Conservation (phyloP, 1,284 basidiomycete species). For the Exobasidium rhododendri region DNA sequence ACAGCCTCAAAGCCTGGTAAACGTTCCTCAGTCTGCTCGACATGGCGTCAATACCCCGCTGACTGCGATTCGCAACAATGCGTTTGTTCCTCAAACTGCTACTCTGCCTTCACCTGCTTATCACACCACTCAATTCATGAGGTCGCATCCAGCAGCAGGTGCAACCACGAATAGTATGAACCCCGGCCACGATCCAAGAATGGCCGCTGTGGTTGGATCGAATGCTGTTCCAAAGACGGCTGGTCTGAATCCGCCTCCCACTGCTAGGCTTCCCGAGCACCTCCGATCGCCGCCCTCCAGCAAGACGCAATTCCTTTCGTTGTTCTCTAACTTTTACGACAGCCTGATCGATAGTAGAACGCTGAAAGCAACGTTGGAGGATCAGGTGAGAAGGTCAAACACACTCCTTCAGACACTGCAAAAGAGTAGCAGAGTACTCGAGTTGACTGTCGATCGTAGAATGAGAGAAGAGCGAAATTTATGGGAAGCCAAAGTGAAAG, state of each 20-base stretch:
- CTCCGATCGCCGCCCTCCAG: conserved; percentile 38
- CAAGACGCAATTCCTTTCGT: conserved; percentile 46
- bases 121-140: conserved; percentile 37
- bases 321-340: conserved; percentile 53
- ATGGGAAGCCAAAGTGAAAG: conserved; percentile 39
- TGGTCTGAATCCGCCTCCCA: conserved; percentile 19
- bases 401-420: conserved; percentile 50
- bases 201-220: background rate
- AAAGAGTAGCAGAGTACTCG: conserved; percentile 41
- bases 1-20: background rate
- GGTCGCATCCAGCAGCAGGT: background rate
- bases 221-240: conserved; percentile 15
- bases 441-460: conserved; percentile 46
- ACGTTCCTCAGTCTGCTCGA: background rate
- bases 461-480: conserved; percentile 37
- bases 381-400: conserved; percentile 51
- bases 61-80: conserved; percentile 19
- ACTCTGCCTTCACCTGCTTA: conserved; percentile 50
- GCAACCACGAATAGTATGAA: background rate
- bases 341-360: conserved; percentile 49
- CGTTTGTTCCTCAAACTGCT: conserved; percentile 39
- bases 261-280: conserved; percentile 32
- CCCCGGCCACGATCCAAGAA: background rate
- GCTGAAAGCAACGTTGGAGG: conserved; percentile 50
- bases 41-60: conserved; percentile 8